Evolutionary conservation across 1,139 yeast genomes (phyloP).

Genomic region (Kodamaea sp.): DNA sequence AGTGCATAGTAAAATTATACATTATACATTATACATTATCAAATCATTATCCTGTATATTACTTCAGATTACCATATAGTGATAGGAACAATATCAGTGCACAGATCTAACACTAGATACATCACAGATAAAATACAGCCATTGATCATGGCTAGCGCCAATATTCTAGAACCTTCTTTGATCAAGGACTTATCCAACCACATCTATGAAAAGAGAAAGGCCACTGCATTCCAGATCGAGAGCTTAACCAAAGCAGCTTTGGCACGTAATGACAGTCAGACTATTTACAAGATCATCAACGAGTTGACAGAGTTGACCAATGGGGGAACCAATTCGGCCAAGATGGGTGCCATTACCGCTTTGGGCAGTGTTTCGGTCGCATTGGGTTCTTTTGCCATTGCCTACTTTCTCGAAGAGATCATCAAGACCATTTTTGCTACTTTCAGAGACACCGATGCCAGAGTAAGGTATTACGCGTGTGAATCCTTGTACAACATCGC

Average conservation of each 20-base stretch:
- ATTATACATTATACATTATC: no score
- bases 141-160: slow-evolving; percentile 27
- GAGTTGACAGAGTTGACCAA: slow-evolving; percentile 46
- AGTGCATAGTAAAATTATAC: no score
- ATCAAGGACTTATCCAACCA: slow-evolving; percentile 86
- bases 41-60: no score
- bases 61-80: no score
- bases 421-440: slow-evolving; percentile 94
- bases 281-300: slow-evolving; percentile 64
- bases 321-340: slow-evolving; percentile 45
- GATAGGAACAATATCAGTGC: no score
- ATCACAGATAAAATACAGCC: no score
- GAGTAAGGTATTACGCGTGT: slow-evolving; percentile 96
- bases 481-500: slow-evolving; percentile 96
- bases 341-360: slow-evolving; percentile 55
- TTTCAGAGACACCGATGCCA: slow-evolving; percentile 94
- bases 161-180: slow-evolving; percentile 66
- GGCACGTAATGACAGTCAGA: slow-evolving; percentile 68
- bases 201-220: slow-evolving; percentile 89
- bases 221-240: slow-evolving; percentile 91
- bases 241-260: slow-evolving; percentile 77
- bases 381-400: slow-evolving; percentile 50
- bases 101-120: no score
- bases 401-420: slow-evolving; percentile 75
- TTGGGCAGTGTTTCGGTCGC: slow-evolving; percentile 53